These are phyloP conservation scores for Pseudocercospora pini-densiflorae DNA, from an alignment of 2,329 filamentous ascomycete species.

Conservation along the genomic window DNA sequence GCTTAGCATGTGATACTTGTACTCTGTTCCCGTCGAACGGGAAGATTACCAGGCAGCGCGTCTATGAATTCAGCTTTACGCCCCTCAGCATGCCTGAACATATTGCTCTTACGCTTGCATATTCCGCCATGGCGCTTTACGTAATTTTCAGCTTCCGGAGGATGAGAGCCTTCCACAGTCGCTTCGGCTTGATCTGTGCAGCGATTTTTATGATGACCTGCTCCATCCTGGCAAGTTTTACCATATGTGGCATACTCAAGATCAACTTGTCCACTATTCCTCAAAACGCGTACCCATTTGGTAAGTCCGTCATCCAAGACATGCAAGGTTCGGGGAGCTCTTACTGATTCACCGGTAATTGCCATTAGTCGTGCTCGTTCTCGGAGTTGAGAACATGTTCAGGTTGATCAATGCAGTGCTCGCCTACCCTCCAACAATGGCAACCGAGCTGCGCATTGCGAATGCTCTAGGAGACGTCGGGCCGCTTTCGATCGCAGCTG, in stretches of 20 bases:
- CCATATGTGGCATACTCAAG: slow-evolving; percentile 74
- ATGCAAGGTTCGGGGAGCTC: background rate
- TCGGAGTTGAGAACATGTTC: slow-evolving; percentile 77
- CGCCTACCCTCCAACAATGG: slow-evolving; percentile 69
- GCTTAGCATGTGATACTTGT: slow-evolving; percentile 60
- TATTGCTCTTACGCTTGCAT: slow-evolving; percentile 66
- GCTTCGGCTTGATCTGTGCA: slow-evolving; percentile 71
- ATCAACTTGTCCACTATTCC: slow-evolving; percentile 78
- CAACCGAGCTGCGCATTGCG: slow-evolving; percentile 70
- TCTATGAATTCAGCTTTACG: slow-evolving; percentile 80
- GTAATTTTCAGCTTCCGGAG: slow-evolving; percentile 70
- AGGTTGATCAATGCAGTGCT: slow-evolving; percentile 78
- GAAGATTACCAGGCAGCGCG: slow-evolving; percentile 58
- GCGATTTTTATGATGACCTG: slow-evolving; percentile 69
- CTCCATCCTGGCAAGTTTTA: slow-evolving; percentile 79
- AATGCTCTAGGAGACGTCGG: slow-evolving; percentile 75
- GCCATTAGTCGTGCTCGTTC: slow-evolving; percentile 67
- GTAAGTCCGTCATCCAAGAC: background rate
- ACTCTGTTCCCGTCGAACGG: slow-evolving; percentile 67
- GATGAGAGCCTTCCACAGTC: slow-evolving; percentile 75
- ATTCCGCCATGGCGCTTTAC: slow-evolving; percentile 66
- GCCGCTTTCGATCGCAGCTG: slow-evolving; percentile 69
- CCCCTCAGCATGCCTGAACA: slow-evolving; percentile 72
- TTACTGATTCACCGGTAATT: background rate
- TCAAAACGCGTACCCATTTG: slow-evolving; percentile 71